A percentile compares a stretch with the other conserved stretches of the same genome.
phyloP scores from a whole-genome alignment of 345 rosid species.

The Salix dunnii region DNA sequence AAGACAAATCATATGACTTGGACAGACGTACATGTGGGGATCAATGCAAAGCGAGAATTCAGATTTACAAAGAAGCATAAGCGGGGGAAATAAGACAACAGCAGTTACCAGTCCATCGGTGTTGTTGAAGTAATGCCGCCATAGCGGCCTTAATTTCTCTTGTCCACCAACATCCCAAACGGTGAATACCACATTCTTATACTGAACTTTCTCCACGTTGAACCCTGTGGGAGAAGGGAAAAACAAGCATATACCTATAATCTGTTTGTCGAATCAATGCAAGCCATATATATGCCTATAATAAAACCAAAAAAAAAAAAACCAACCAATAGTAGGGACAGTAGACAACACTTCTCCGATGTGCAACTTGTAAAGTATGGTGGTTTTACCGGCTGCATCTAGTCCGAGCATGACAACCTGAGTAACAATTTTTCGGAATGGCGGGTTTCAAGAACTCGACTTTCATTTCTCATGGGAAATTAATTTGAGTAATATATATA shows the following conservation, averaged over 20 bases:
- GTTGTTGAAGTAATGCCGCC: constrained; percentile 99
- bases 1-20: neutral
- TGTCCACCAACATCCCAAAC: constrained; percentile 99
- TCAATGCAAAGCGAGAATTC: neutral
- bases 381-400: constrained; percentile 97
- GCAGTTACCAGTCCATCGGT: constrained; percentile 89
- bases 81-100: neutral
- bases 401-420: constrained; percentile 98
- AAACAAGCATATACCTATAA: neutral
- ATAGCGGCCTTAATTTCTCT: constrained; percentile 92
- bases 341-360: constrained; percentile 97
- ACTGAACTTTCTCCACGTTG: constrained; percentile 99
- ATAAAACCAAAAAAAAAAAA: neutral
- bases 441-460: neutral
- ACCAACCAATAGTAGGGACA: constrained; percentile 90
- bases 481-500: neutral
- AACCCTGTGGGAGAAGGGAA: constrained; percentile 56
- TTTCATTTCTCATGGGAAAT: neutral
- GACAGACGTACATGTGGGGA: neutral
- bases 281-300: neutral
- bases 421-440: neutral
- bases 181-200: constrained; percentile 95
- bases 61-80: neutral
- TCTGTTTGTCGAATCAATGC: neutral
- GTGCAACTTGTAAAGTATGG: constrained; percentile 92